Evolutionary conservation across 305 asterid species (phyloP).

Genomic region (Fraxinus angustifolia): DNA sequence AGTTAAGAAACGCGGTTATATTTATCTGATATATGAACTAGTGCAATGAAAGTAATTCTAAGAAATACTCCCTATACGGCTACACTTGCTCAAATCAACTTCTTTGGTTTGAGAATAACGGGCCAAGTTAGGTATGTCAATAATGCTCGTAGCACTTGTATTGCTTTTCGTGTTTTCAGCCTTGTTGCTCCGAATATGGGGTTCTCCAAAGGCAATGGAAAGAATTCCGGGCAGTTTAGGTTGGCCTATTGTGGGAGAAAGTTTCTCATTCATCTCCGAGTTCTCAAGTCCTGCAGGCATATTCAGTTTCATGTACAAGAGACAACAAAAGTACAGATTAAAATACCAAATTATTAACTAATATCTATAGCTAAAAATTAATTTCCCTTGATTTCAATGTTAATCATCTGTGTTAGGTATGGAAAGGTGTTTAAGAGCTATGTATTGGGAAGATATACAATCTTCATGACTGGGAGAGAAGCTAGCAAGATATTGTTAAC

Average conservation of each 20-base stretch:
- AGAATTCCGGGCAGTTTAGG: conserved; percentile 71
- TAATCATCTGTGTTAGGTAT: conserved; percentile 34
- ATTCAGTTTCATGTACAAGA: conserved; percentile 65
- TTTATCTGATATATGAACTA: background rate
- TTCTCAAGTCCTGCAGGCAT: conserved; percentile 77
- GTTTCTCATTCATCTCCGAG: conserved; percentile 57
- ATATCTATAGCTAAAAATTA: background rate
- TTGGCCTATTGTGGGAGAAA: conserved; percentile 77
- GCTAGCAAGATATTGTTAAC: conserved; percentile 69
- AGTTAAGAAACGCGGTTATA: background rate
- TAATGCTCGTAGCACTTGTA: conserved; percentile 31
- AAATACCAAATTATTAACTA: background rate
- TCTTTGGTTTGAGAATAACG: background rate
- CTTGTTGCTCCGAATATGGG: conserved; percentile 37
- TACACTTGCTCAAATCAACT: background rate
- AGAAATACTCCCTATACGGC: background rate
- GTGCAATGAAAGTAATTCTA: background rate
- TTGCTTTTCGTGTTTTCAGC: conserved; percentile 34
- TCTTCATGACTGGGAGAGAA: conserved; percentile 76
- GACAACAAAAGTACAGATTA: conserved; percentile 55
- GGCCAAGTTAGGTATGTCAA: conserved; percentile 19
- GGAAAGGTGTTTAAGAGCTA: conserved; percentile 80
- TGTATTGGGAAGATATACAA: conserved; percentile 66
- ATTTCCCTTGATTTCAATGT: background rate
- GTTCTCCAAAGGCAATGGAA: conserved; percentile 55